Base-by-base conservation (phyloP, 306 rosid genomes). In the Dryas drummondii region DNA sequence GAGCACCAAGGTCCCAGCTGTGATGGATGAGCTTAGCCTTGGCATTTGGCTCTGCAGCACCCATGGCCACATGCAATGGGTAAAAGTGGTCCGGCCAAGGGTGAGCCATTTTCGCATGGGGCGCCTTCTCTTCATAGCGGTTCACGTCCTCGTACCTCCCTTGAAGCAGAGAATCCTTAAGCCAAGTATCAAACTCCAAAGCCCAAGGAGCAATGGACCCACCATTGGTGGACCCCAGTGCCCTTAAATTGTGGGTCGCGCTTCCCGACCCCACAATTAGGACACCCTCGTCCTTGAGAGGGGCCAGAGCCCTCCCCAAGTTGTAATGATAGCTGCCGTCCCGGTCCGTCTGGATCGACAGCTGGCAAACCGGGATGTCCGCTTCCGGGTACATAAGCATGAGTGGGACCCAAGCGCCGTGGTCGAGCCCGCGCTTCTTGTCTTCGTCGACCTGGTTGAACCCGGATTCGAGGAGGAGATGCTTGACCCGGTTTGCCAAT, bases 141-240 rank as follows among this genome's bases (percentile, higher is more conserved):
- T 89, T 93, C 74, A 93, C 92, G 72, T 93, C 97, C 74, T 93
- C 91, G 55, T 89, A 88, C 90, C 97, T 93, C 80, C 96, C 97
- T 66, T 88, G 72, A 59, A 85, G 81, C 54, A 91, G 88, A 58
- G 97, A 74, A 0, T 79, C 85, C 66, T 76, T 88, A 56, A 93
- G 85, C 98, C 96, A 93, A 40, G 80, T 81, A 82, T 93, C 97
- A 56, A 93, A 93, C 62, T 91, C 90, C 40, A 69, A n/a, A 47
- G 96, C 97, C 98, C 97, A 93, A 5, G 90, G 68, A 47, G 71
- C 76, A 57, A 26, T 53, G 3, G 68, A 1, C 7, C 27, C 5
- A 51, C 42, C 3, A 2, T 14, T 27, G 19, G 37, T 40, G 2
- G 1, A 62, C 1, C 10, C 0, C 37, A 88, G 12, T 42, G 68